Evolutionary conservation across 495 filamentous ascomycete genomes (phyloP).

Genomic region (Pyronema omphalodes): DNA sequence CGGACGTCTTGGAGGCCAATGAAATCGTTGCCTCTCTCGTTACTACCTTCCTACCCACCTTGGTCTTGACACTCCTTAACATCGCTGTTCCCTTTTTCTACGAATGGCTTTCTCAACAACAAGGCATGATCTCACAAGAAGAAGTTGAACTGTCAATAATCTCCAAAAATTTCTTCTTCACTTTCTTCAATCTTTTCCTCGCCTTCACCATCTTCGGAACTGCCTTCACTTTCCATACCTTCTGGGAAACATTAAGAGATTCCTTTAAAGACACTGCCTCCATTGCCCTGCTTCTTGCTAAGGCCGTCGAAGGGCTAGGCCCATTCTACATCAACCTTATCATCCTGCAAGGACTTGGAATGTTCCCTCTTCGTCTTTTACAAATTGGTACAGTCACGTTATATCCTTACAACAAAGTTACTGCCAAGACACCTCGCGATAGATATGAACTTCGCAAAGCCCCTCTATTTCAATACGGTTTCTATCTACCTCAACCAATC

Average conservation of each 20-base stretch:
- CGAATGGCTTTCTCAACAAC: conserved; percentile 71
- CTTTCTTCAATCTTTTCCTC: conserved; percentile 96
- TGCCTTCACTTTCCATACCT: conserved; percentile 41
- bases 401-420: conserved; percentile 61
- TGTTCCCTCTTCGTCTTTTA: conserved; percentile 83
- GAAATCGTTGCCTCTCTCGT: conserved; percentile 55
- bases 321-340: conserved; percentile 91
- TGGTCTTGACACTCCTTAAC: conserved; percentile 67
- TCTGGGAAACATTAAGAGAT: conserved; percentile 51
- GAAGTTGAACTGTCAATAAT: conserved; percentile 91
- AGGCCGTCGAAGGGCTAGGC: conserved; percentile 49
- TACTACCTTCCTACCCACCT: conserved; percentile 70
- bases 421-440: conserved; percentile 70
- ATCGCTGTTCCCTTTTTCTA: conserved; percentile 86
- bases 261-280: conserved; percentile 57
- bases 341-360: conserved; percentile 74
- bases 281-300: conserved; percentile 58
- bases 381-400: conserved; percentile 72
- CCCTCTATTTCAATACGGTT: conserved; percentile 84
- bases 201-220: conserved; percentile 85
- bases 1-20: conserved; percentile 44
- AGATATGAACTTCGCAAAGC: conserved; percentile 50
- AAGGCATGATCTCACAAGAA: conserved; percentile 86
- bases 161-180: conserved; percentile 99
- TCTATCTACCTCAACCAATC: conserved; percentile 81